Percentiles rank a stretch among this genome's conserved stretches.
Conservation (phyloP, 2,329 filamentous ascomycete species). For the Fusarium zealandicum region DNA sequence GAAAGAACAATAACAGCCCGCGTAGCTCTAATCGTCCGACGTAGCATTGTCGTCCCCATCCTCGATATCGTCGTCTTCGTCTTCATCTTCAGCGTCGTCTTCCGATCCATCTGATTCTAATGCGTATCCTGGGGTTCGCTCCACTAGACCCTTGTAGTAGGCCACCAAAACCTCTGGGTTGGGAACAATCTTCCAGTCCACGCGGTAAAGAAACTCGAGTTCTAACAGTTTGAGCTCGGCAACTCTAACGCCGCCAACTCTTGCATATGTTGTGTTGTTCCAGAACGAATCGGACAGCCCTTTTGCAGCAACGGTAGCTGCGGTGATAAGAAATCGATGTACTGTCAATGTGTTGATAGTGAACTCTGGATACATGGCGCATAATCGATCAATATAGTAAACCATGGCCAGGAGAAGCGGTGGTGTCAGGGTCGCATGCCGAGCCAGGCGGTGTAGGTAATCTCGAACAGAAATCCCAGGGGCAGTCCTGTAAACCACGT, state of each 20-base stretch:
- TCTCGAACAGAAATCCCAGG: constrained; percentile 94
- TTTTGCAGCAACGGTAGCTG: constrained; percentile 94
- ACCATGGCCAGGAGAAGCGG: constrained; percentile 98
- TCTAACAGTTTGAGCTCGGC: constrained; percentile 90
- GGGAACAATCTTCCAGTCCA: constrained; percentile 97
- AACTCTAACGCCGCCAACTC: constrained; percentile 90
- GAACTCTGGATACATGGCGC: constrained; percentile 90
- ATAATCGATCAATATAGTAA: constrained; percentile 96
- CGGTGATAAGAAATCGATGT: constrained; percentile 95
- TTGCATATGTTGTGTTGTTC: constrained; percentile 96
- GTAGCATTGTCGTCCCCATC: constrained; percentile 30
- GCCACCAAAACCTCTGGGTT: constrained; percentile 92
- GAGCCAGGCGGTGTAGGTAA: constrained; percentile 90
- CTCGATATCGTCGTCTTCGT: constrained; percentile 29
- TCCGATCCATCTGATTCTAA: constrained; percentile 53
- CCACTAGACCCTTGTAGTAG: constrained; percentile 89
- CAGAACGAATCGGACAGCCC: constrained; percentile 96
- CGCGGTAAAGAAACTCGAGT: constrained; percentile 88
- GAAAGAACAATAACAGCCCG: constrained; percentile 1
- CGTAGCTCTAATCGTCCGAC: constrained; percentile 15
- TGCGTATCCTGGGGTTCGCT: constrained; percentile 63
- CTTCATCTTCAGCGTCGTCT: constrained; percentile 38
- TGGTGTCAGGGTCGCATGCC: constrained; percentile 90
- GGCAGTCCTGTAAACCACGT: constrained; percentile 58
- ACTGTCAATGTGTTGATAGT: constrained; percentile 96